phyloP scores from a whole-genome alignment of 495 filamentous ascomycete genomes.

The Bathelium albidoporum region DNA sequence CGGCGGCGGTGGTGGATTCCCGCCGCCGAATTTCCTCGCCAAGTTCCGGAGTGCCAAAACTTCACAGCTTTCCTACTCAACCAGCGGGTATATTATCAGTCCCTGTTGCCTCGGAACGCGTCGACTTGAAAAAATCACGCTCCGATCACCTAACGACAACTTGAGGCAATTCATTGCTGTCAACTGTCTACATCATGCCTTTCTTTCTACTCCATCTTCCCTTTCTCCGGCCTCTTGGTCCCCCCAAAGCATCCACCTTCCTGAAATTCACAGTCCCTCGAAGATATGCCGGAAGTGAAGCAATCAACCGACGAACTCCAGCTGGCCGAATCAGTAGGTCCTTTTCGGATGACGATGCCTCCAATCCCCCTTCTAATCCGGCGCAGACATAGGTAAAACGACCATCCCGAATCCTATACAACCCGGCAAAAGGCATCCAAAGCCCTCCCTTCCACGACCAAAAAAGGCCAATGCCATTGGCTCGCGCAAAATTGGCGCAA shows the following conservation, averaged over 20 bases:
- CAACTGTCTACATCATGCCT: constrained; percentile 16
- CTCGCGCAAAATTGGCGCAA: constrained; percentile 21
- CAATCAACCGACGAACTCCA: constrained; percentile 2
- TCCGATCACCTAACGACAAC: too few relatives aligned
- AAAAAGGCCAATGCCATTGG: constrained; percentile 17
- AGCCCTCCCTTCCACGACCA: constrained; percentile 20
- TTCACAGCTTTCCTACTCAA: neutral
- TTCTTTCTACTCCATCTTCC: constrained; percentile 17
- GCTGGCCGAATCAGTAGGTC: neutral
- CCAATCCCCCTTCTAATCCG: neutral
- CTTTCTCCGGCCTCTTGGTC: constrained; percentile 27
- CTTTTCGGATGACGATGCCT: neutral
- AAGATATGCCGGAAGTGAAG: constrained; percentile 16
- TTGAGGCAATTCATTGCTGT: neutral
- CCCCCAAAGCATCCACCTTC: constrained; percentile 21
- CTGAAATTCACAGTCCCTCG: constrained; percentile 26
- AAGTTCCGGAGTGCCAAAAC: constrained; percentile 20
- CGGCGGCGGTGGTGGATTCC: constrained; percentile 70
- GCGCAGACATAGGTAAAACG: constrained; percentile 9
- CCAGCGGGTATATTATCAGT: too few relatives aligned
- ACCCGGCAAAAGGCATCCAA: constrained; percentile 10
- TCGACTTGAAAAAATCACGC: too few relatives aligned
- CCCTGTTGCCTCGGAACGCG: too few relatives aligned
- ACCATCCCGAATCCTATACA: constrained; percentile 15
- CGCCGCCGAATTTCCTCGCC: constrained; percentile 83